These are phyloP conservation scores for Haberlea rhodopensis DNA, from an alignment of 257 asterid genomes.

Conservation along the genomic window DNA sequence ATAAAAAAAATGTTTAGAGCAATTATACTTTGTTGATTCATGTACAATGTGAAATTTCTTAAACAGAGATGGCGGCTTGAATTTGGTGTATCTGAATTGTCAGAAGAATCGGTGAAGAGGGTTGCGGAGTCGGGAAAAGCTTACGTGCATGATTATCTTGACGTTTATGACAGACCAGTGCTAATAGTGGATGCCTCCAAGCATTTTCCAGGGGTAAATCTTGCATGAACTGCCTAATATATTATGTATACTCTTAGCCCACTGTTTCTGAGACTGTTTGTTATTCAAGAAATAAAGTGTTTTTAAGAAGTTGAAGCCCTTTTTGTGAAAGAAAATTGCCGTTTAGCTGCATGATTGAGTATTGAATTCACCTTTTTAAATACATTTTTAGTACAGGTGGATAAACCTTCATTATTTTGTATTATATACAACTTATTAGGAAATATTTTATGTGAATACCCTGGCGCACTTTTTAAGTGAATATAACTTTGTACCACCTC, in stretches of 20 bases:
- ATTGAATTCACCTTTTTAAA: too few relatives aligned
- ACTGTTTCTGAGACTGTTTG: conserved; percentile 1
- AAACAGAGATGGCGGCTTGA: conserved; percentile 72
- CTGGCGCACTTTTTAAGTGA: not conserved
- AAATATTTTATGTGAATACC: conserved; percentile 1
- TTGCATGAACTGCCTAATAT: not conserved
- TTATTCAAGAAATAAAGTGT: conserved; percentile 3
- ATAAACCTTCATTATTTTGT: not conserved
- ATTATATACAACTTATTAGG: not conserved
- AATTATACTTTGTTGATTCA: not conserved
- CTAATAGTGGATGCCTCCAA: conserved; percentile 67
- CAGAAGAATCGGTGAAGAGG: conserved; percentile 61
- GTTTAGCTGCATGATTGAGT: not conserved
- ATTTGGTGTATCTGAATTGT: conserved; percentile 69
- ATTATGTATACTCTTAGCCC: not conserved
- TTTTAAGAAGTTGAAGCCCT: not conserved
- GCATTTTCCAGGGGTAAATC: conserved; percentile 80
- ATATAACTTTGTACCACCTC: too few relatives aligned
- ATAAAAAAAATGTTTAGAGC: not conserved
- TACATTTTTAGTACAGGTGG: conserved; percentile 5
- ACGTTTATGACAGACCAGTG: conserved; percentile 59
- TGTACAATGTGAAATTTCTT: conserved; percentile 21
- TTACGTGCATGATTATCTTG: conserved; percentile 60
- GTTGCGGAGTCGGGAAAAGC: conserved; percentile 70
- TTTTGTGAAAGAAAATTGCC: not conserved